These are phyloP conservation scores for Phalaenopsis aphrodite DNA, from an alignment of 106 monocot genomes.

Conservation along the genomic window DNA sequence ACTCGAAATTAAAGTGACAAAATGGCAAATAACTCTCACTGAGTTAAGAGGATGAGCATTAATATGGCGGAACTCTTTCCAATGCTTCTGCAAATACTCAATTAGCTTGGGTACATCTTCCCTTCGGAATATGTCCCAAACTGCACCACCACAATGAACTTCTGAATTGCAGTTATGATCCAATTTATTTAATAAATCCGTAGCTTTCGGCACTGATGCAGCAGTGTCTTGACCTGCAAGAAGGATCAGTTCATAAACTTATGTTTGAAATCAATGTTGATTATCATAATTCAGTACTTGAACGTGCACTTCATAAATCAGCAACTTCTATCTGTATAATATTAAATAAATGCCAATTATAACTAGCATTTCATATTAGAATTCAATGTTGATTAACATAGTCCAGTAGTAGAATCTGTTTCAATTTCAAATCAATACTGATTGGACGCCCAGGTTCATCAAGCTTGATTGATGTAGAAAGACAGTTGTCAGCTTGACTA, in stretches of 20 bases:
- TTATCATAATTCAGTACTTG: not conserved
- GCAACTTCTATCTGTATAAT: not conserved
- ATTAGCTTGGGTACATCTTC: slow-evolving; percentile 30
- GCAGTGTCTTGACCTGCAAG: not conserved
- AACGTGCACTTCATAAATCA: not conserved
- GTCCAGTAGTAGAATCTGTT: not conserved
- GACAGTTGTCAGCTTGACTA: not conserved
- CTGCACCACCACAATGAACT: slow-evolving; percentile 26
- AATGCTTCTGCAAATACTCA: slow-evolving; percentile 31
- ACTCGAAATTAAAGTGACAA: not conserved
- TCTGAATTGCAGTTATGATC: not conserved
- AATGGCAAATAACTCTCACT: slow-evolving; percentile 15
- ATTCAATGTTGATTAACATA: not conserved
- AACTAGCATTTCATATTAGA: not conserved
- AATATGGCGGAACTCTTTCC: slow-evolving; percentile 37
- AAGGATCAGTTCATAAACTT: slow-evolving; percentile 2
- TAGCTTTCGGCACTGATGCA: not conserved
- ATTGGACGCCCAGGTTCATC: not conserved
- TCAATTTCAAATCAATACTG: not conserved
- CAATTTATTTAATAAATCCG: slow-evolving; percentile 1
- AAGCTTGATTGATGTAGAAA: not conserved
- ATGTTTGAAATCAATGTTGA: slow-evolving; percentile 1
- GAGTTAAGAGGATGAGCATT: slow-evolving; percentile 25
- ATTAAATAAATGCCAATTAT: not conserved
- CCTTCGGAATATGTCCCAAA: slow-evolving; percentile 57